These are phyloP conservation scores for Verbascum thapsus DNA, from an alignment of 257 asterid species.

Conservation along the genomic window DNA sequence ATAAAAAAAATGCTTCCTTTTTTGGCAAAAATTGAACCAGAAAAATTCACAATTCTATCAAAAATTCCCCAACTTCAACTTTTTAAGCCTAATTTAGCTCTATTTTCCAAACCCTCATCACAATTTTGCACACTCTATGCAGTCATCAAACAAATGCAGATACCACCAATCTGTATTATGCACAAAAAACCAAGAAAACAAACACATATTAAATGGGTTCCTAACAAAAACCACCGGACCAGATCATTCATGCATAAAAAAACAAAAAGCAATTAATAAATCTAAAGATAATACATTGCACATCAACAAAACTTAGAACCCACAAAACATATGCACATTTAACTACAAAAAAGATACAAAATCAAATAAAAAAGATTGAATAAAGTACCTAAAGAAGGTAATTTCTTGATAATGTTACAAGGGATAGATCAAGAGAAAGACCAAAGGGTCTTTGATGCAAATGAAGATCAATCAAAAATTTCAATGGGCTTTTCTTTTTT, in stretches of 20 bases:
- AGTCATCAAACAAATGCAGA: conserved; percentile 35
- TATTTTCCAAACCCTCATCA: conserved; percentile 37
- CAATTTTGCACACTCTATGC: conserved; percentile 39
- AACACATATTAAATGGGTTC: not conserved
- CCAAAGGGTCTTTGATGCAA: conserved; percentile 26
- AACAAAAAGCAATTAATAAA: conserved; percentile 10
- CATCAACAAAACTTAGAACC: conserved; percentile 14
- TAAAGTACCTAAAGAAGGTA: conserved; percentile 22
- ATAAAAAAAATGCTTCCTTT: conserved; percentile 30
- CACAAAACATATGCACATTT: not conserved
- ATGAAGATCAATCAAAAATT: conserved; percentile 27
- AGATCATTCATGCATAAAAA: conserved; percentile 10
- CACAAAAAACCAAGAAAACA: conserved; percentile 19
- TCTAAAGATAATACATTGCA: conserved; percentile 8
- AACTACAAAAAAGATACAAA: conserved; percentile 16
- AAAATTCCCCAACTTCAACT: conserved; percentile 28
- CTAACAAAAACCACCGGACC: not conserved
- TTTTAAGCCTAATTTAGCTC: conserved; percentile 32
- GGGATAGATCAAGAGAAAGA: conserved; percentile 38
- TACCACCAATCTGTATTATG: conserved; percentile 49
- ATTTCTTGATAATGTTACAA: conserved; percentile 33
- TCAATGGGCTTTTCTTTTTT: conserved; percentile 32
- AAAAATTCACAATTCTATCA: conserved; percentile 22
- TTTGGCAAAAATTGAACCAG: conserved; percentile 22
- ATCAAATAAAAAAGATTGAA: conserved; percentile 9